Evolutionary conservation across 2,329 filamentous ascomycete genomes (phyloP).

Genomic region (Colletotrichum graminicola): DNA sequence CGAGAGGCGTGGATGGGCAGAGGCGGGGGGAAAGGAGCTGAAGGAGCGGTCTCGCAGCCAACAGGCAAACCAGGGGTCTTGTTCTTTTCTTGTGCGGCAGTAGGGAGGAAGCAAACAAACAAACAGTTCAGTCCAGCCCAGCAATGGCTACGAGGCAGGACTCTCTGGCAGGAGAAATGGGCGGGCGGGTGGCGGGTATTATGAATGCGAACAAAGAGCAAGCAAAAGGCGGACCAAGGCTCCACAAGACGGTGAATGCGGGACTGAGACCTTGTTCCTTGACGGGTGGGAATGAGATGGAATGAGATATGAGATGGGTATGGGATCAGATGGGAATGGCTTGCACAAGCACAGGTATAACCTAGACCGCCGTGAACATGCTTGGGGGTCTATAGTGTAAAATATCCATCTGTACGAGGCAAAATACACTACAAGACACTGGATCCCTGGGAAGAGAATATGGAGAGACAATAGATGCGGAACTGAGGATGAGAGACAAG

Average conservation of each 20-base stretch:
- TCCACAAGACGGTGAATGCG: constrained; percentile 29
- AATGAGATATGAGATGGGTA: constrained; percentile 15
- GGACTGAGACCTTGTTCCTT: constrained; percentile 34
- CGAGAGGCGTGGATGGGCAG: constrained; percentile 12
- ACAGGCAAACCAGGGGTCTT: constrained; percentile 9
- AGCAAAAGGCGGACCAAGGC: not conserved
- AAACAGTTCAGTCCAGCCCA: constrained; percentile 33
- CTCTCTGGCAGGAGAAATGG: constrained; percentile 25
- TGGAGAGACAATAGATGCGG: not conserved
- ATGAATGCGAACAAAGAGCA: constrained; percentile 37
- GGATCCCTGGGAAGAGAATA: constrained; percentile 29
- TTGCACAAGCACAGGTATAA: constrained; percentile 35
- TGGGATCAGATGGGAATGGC: constrained; percentile 26
- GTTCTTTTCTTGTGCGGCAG: constrained; percentile 16
- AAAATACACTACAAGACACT: constrained; percentile 25
- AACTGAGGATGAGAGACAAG: constrained; percentile 3
- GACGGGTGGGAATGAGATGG: constrained; percentile 31
- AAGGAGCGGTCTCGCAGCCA: constrained; percentile 9
- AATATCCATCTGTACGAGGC: constrained; percentile 16
- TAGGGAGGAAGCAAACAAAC: constrained; percentile 23
- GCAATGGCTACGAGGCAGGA: constrained; percentile 29
- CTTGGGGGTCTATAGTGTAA: constrained; percentile 10
- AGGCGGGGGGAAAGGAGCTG: constrained; percentile 3
- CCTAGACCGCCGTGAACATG: constrained; percentile 29
- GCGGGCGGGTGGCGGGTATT: constrained; percentile 38